Evolutionary conservation across 148 eudicot species (phyloP), one percentile per base, ranked within the genome.

Genomic region (Cornus kousa): DNA sequence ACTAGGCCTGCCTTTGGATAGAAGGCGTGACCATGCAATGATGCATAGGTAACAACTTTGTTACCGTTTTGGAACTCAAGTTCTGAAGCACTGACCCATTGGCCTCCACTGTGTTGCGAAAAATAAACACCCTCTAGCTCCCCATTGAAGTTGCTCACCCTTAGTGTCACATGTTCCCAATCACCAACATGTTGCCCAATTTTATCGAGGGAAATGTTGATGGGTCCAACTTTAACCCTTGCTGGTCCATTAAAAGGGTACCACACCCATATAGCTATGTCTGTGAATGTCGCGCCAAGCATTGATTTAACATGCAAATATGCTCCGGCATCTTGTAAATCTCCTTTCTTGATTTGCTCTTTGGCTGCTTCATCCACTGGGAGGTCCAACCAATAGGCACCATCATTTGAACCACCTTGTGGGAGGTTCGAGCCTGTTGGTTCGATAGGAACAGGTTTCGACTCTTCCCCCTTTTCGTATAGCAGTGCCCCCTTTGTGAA

Each of bases 131-230:
- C 57, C 23, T 80, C 68, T 35, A 83, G 48, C 74, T 59, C 80
- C 0, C 86, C 86, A 13, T 77, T 71, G 46, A 80, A 72, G 22
- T 83, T 83, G 69, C 78, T 83, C 14, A 83, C 28, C 31, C 83
- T 55, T 10, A 83, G 23, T 1, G 86, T 83, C 1, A 83, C 75
- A 73, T 83, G 86, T 77, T 83, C 86, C 86, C 83, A 83, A 57
- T 83, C 86, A 20, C 83, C 80, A n/a, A 76, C 67, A 68, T 83
- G 86, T 67, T 80, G 74, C 5, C 86, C 86, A 1, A 77, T 67
- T 77, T 80, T 80, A 5, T 74, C 78, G 1, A 80, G 69, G 16
- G 83, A 57, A 20, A 79, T 10, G 22, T 79, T 80, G 3, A 79
- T 28, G 4, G 46, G 3, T 68, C 64, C 69, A 57, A 83, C 55